Evolutionary conservation across 108 stramenopile species (phyloP).

Genomic region (Cyclotella atomus): DNA sequence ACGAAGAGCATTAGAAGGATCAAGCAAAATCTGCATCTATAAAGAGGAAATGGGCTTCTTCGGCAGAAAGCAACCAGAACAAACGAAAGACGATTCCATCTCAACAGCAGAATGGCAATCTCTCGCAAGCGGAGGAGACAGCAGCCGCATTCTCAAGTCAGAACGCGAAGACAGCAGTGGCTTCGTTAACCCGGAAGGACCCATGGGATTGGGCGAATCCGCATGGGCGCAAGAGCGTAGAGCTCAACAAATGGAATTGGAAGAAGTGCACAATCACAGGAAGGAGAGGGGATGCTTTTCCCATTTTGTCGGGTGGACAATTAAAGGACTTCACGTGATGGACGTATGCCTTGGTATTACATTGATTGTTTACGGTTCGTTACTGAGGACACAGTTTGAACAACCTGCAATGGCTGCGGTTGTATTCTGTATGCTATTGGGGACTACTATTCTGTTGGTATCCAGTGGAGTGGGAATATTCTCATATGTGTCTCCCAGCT

Average conservation of each 20-base stretch:
- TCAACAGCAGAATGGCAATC: conserved; percentile 28
- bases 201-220: not conserved
- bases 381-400: conserved; percentile 27
- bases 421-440: conserved; percentile 34
- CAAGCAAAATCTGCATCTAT: not conserved
- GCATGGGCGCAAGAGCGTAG: conserved; percentile 30
- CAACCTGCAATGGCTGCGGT: conserved; percentile 40
- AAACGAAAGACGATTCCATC: not conserved
- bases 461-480: conserved; percentile 19
- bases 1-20: not conserved
- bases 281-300: conserved; percentile 23
- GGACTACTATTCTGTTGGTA: conserved; percentile 20
- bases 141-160: not conserved
- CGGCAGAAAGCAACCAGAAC: conserved; percentile 7
- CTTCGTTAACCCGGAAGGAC: not conserved
- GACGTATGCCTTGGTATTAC: conserved; percentile 20
- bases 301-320: not conserved
- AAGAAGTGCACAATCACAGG: not conserved
- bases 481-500: conserved; percentile 12
- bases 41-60: conserved; percentile 18
- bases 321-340: conserved; percentile 29
- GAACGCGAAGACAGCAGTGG: not conserved
- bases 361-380: conserved; percentile 33
- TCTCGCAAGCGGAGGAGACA: conserved; percentile 19
- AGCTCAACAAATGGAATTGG: conserved; percentile 38